A percentile compares a stretch with the other conserved stretches of the same genome.
phyloP scores from a whole-genome alignment of 352 stramenopile genomes.

The Lagenidium sp. region DNA sequence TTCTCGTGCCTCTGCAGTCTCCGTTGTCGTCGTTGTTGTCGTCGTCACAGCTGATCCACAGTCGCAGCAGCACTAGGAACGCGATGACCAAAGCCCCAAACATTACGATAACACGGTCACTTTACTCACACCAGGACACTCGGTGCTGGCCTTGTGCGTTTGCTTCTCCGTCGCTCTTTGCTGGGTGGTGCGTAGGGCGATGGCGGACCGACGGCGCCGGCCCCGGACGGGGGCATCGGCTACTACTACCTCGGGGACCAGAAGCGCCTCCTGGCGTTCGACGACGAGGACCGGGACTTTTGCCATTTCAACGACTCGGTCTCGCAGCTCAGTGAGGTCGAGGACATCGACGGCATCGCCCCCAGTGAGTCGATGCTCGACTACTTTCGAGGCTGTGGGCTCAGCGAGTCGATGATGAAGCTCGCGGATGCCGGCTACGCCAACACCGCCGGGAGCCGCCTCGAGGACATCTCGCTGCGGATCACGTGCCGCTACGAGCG shows the following conservation, averaged over 20 bases:
- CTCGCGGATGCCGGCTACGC: constrained; percentile 70
- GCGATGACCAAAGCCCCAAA: no score
- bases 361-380: constrained; percentile 62
- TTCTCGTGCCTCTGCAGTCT: no score
- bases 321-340: constrained; percentile 43
- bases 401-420: constrained; percentile 77
- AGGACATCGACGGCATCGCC: constrained; percentile 52
- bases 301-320: constrained; percentile 65
- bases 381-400: constrained; percentile 49
- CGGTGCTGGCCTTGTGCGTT: not conserved
- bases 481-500: constrained; percentile 75
- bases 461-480: constrained; percentile 72
- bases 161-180: not conserved
- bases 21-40: not conserved
- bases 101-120: no score
- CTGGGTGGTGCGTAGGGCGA: constrained; percentile 38
- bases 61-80: no score
- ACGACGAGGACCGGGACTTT: constrained; percentile 64
- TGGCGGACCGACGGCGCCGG: constrained; percentile 56
- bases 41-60: no score
- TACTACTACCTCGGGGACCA: constrained; percentile 86
- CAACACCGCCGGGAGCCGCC: constrained; percentile 59
- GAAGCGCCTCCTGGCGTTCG: constrained; percentile 68
- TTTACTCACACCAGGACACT: no score
- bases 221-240: constrained; percentile 66